phyloP scores from a whole-genome alignment of 2,329 filamentous ascomycete genomes.

The Ophiostoma sp. region DNA sequence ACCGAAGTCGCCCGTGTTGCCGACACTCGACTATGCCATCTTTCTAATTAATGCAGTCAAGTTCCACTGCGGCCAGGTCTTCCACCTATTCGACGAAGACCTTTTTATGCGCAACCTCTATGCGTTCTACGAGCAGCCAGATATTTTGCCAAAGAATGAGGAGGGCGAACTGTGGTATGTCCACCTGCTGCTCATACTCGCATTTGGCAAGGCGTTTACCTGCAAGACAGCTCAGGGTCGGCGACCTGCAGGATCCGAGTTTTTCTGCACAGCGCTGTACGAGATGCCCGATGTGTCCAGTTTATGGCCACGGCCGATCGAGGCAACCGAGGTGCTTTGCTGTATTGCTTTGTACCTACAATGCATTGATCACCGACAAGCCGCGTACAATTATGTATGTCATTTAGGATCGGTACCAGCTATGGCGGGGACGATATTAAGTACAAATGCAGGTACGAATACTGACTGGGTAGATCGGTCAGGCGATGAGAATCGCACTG shows the following conservation, averaged over 20 bases:
- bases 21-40: slow-evolving; percentile 13
- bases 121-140: background rate
- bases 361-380: slow-evolving; percentile 4
- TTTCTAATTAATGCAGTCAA: slow-evolving; percentile 17
- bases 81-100: slow-evolving; percentile 17
- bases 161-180: slow-evolving; percentile 12
- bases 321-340: slow-evolving; percentile 12
- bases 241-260: background rate
- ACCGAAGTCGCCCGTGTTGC: slow-evolving; percentile 3
- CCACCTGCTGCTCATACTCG: background rate
- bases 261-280: slow-evolving; percentile 8
- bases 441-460: background rate
- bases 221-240: background rate
- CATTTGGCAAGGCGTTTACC: slow-evolving; percentile 16
- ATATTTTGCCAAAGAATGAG: background rate
- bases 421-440: background rate
- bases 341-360: slow-evolving; percentile 15
- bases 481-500: slow-evolving; percentile 11
- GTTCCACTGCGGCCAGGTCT: slow-evolving; percentile 16
- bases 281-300: background rate
- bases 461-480: slow-evolving; percentile 4
- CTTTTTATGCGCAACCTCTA: slow-evolving; percentile 5
- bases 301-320: slow-evolving; percentile 3
- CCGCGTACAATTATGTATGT: slow-evolving; percentile 8
- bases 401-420: background rate